Evolutionary conservation across 768 basidiomycete species (phyloP).

Genomic region (Lactarius psammicola): DNA sequence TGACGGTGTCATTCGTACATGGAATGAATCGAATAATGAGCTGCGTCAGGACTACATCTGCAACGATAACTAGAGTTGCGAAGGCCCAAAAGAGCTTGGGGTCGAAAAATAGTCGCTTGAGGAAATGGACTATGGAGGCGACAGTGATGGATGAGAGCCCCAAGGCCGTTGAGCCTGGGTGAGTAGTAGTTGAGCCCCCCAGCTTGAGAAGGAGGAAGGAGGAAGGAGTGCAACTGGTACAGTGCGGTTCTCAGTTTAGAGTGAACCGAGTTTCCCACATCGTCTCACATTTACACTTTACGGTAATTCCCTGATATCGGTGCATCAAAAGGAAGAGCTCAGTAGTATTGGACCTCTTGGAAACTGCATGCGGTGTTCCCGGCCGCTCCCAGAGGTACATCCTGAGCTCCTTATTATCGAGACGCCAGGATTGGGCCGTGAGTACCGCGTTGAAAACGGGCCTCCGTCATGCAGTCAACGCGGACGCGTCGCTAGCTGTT

Average conservation of each 20-base stretch:
- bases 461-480: conserved; percentile 45
- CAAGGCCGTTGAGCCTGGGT: conserved; percentile 1
- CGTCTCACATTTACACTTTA: conserved; percentile 36
- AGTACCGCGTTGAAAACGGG: conserved; percentile 62
- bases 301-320: neutral
- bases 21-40: conserved; percentile 79
- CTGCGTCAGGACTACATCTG: conserved; percentile 74
- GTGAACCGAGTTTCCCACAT: conserved; percentile 6
- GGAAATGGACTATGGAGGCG: neutral
- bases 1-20: conserved; percentile 53
- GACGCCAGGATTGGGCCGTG: conserved; percentile 45
- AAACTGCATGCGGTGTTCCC: conserved; percentile 38
- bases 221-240: too few species aligned
- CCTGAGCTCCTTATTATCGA: conserved; percentile 55
- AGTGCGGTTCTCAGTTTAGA: neutral
- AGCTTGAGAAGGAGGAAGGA: conserved; percentile 11
- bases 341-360: conserved; percentile 13
- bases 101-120: conserved; percentile 47
- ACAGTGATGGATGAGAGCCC: conserved; percentile 6
- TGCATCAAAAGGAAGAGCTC: neutral
- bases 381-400: conserved; percentile 40
- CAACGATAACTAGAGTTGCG: conserved; percentile 61
- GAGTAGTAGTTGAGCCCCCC: conserved; percentile 1
- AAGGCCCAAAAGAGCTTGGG: conserved; percentile 65
- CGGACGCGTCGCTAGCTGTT: conserved; percentile 35